Conservation (phyloP, 2,329 filamentous ascomycete genomes). For the Diaporthe velutina region DNA sequence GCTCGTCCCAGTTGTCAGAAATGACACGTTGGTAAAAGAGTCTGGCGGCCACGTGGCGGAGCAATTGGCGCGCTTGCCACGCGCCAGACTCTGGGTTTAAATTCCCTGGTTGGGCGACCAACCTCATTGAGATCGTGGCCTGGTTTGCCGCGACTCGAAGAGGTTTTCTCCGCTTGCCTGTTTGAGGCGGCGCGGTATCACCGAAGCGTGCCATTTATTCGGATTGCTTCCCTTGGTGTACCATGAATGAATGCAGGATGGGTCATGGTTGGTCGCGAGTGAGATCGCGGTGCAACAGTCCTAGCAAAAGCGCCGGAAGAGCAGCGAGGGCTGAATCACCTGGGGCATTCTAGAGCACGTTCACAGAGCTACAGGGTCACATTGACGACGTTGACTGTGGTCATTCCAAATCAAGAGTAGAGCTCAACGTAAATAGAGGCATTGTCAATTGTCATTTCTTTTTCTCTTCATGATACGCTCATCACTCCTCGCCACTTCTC, state of each 20-base stretch:
- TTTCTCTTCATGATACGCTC: background rate
- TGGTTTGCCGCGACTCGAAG: constrained; percentile 36
- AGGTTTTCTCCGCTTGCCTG: background rate
- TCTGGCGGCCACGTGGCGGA: constrained; percentile 23
- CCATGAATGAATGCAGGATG: background rate
- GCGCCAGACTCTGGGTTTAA: constrained; percentile 34
- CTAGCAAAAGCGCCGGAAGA: background rate
- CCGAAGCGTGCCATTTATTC: background rate
- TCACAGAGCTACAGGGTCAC: background rate
- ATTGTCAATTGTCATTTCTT: background rate
- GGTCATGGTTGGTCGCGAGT: too few species aligned
- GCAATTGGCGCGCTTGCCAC: background rate
- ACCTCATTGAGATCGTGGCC: constrained; percentile 37
- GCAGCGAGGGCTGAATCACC: background rate
- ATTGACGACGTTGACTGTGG: too few species aligned
- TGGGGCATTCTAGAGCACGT: background rate
- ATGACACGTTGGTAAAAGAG: constrained; percentile 1
- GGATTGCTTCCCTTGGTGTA: too few species aligned
- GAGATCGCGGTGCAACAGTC: background rate
- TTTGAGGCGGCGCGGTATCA: background rate
- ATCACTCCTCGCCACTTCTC: background rate
- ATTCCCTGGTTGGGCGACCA: constrained; percentile 38
- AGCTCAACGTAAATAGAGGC: background rate
- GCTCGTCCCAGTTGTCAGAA: constrained; percentile 29
- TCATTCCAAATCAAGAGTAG: background rate